phyloP scores from a whole-genome alignment of 371 early-diverging fungal species.

The Apophysomyces trapeziformis region DNA sequence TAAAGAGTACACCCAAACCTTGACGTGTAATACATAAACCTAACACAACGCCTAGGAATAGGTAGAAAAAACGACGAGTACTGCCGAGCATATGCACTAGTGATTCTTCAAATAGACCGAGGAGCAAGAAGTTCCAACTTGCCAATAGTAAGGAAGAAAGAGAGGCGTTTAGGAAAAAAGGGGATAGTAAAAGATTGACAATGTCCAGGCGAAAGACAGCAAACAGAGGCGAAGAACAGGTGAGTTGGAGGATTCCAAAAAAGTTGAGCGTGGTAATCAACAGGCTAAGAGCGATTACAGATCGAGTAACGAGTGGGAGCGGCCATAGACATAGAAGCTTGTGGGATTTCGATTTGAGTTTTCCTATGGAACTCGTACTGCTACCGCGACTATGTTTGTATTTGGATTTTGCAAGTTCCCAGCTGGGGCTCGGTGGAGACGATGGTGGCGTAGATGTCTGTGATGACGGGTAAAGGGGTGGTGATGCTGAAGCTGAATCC shows the following conservation, averaged over 20 bases:
- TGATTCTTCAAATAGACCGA: slow-evolving; percentile 39
- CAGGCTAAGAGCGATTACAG: slow-evolving; percentile 27
- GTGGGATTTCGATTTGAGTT: slow-evolving; percentile 24
- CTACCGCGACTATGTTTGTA: slow-evolving; percentile 23
- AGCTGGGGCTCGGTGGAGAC: slow-evolving; percentile 18
- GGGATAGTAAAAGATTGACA: slow-evolving; percentile 28
- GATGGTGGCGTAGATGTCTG: slow-evolving; percentile 13
- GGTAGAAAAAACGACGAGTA: slow-evolving; percentile 25
- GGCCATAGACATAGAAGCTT: slow-evolving; percentile 36
- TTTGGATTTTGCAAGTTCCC: slow-evolving; percentile 30
- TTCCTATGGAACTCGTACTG: background rate
- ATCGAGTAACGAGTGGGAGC: slow-evolving; percentile 33
- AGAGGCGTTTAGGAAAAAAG: slow-evolving; percentile 24
- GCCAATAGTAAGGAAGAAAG: slow-evolving; percentile 20
- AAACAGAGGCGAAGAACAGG: slow-evolving; percentile 36
- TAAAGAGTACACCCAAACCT: slow-evolving; percentile 47
- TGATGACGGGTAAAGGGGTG: slow-evolving; percentile 25
- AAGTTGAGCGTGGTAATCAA: slow-evolving; percentile 28
- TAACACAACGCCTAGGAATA: slow-evolving; percentile 25
- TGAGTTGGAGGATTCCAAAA: slow-evolving; percentile 18
- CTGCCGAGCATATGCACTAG: slow-evolving; percentile 37
- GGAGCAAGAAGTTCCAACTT: slow-evolving; percentile 28
- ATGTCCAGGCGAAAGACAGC: slow-evolving; percentile 32
- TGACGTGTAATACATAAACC: slow-evolving; percentile 34
- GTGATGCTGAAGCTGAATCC: background rate